phyloP scores from a whole-genome alignment of 2,329 filamentous ascomycete genomes.

The Tolypocladium capitatum region DNA sequence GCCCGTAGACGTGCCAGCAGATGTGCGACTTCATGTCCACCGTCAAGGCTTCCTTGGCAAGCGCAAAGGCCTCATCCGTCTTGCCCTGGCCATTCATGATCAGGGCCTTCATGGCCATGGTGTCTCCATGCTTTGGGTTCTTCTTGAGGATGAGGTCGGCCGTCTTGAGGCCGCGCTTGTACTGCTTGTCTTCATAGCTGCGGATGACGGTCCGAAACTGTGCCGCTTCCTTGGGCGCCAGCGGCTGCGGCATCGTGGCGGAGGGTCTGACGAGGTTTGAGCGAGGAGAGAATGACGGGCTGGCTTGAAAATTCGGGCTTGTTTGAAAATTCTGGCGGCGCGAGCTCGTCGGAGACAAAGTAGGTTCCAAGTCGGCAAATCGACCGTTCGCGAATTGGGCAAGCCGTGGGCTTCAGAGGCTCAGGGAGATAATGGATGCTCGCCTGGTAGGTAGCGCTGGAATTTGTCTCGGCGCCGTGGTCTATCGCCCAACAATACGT shows the following conservation, averaged over 20 bases:
- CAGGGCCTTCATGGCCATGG: constrained; percentile 95
- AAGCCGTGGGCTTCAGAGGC: not conserved
- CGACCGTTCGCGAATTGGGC: not conserved
- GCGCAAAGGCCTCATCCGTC: constrained; percentile 81
- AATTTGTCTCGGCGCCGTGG: not conserved
- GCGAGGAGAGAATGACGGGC: not conserved
- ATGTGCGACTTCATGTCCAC: constrained; percentile 99
- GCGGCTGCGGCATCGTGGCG: constrained; percentile 52
- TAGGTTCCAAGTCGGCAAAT: not conserved
- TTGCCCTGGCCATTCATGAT: constrained; percentile 90
- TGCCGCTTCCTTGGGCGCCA: constrained; percentile 78
- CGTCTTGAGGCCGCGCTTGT: constrained; percentile 85
- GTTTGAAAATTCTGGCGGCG: not conserved
- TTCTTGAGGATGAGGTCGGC: constrained; percentile 95
- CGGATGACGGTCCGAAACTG: constrained; percentile 93
- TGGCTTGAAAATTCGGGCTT: not conserved
- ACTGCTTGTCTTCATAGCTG: constrained; percentile 96
- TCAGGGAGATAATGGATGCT: not conserved
- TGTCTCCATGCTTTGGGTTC: constrained; percentile 91
- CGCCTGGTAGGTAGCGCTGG: not conserved
- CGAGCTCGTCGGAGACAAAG: not conserved
- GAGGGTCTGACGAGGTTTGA: not conserved
- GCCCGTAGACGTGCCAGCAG: constrained; percentile 97
- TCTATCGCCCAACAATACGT: not conserved
- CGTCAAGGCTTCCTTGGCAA: constrained; percentile 83